Evolutionary conservation across 2,329 filamentous ascomycete species (phyloP).

Genomic region (Cercospora zeina): DNA sequence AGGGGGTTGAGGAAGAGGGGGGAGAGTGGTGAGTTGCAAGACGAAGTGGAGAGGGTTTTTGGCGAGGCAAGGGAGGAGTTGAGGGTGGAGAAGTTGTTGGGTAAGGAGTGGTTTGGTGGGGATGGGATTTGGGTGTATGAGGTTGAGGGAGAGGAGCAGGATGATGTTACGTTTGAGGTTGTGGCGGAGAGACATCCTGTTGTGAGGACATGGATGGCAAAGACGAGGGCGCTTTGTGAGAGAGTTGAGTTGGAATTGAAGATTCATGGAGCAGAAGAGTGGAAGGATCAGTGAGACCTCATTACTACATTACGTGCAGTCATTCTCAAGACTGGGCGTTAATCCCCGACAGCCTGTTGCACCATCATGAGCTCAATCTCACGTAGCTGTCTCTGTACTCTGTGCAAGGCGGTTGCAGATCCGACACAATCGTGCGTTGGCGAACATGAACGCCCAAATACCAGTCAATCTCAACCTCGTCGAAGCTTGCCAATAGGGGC

Average conservation of each 20-base stretch:
- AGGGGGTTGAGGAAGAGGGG: slow-evolving; percentile 45
- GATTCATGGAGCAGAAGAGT: background rate
- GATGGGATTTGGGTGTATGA: slow-evolving; percentile 72
- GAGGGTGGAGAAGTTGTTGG: slow-evolving; percentile 62
- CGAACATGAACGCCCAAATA: background rate
- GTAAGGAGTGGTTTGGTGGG: slow-evolving; percentile 63
- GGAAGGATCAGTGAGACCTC: background rate
- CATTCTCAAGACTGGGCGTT: background rate
- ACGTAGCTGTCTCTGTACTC: background rate
- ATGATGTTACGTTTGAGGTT: slow-evolving; percentile 56
- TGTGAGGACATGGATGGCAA: slow-evolving; percentile 60
- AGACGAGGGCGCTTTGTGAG: slow-evolving; percentile 17
- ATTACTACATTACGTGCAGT: background rate
- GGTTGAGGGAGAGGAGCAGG: slow-evolving; percentile 42
- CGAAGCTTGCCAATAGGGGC: background rate
- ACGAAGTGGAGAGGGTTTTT: slow-evolving; percentile 31
- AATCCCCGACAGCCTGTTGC: background rate
- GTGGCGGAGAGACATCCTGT: slow-evolving; percentile 69
- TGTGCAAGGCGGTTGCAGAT: background rate
- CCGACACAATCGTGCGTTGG: background rate
- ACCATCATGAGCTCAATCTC: background rate
- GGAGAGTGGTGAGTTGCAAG: slow-evolving; percentile 29
- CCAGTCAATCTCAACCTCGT: background rate
- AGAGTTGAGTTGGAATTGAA: slow-evolving; percentile 21
- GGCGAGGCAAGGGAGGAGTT: slow-evolving; percentile 44